Base-by-base conservation (phyloP, 2,329 filamentous ascomycete species). In the Apiospora pterosperma region DNA sequence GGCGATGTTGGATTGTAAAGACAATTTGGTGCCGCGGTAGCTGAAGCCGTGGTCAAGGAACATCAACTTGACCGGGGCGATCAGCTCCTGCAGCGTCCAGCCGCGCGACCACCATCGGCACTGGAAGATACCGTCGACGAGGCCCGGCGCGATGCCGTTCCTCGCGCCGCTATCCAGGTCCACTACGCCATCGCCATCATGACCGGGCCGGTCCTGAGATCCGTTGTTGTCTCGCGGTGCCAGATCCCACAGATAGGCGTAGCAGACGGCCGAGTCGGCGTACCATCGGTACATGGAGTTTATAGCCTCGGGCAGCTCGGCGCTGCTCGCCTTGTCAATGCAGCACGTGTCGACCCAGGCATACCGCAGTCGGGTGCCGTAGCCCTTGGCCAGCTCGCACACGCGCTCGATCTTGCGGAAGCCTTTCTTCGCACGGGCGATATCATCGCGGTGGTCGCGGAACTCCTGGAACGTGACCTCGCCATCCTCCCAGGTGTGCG, bases 211-310 rank as follows among this genome's bases (percentile, higher is more conserved):
- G 7, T 8, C 12, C 23, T 48, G 44, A 28, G 81, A 81, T 1
- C 64, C 74, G 4, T 75, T 80, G 14, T 72, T 87, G 7, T 11
- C 25, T 10, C 36, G 59, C 21, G 36, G 59, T 2, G 59, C 59
- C 59, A 62, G n/a, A 44, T 62, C 61, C 61, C 23, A 7, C 16
- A 62, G 14, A 23, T 62, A 62, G 11, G 61, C 61, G 14, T 21
- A 62, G 11, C 61, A 62, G 5, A 62, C 21, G 28, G 36, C 14
- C 25, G 61, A 41, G 41, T 41, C 34, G 14, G 39, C 39, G 23
- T 62, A 62, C 61, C 61, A 62, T 14, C 42, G 39, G 41, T 48
- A 62, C 61, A 62, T 62, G 61, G 61, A 62, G 41, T 62, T 62
- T 19, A 62, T 62, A 28, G 61, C 61, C 42, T 62, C 61, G 21